Percentiles rank a stretch among this genome's conserved stretches.
These are phyloP conservation scores for Ogataea methylovora DNA, from an alignment of 805 yeast species.

Conservation along the genomic window DNA sequence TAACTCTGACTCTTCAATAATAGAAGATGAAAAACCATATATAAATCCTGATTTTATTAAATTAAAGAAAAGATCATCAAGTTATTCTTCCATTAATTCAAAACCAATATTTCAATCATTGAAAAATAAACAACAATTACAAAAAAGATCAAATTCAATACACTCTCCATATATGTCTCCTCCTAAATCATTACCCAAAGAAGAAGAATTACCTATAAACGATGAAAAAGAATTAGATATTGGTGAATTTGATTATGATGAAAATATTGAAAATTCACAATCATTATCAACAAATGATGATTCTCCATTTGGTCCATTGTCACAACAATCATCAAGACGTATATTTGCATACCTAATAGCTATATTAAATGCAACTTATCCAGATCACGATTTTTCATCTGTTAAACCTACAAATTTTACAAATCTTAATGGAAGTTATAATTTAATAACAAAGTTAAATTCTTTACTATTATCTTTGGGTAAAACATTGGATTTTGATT, in stretches of 20 bases:
- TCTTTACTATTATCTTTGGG: constrained; percentile 67
- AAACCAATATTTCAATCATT: constrained; percentile 7
- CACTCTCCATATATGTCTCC: constrained; percentile 18
- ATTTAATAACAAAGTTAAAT: constrained; percentile 61
- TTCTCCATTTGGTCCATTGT: constrained; percentile 89
- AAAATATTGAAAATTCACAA: background rate
- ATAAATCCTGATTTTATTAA: constrained; percentile 22
- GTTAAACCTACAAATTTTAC: constrained; percentile 73
- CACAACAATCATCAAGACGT: constrained; percentile 77
- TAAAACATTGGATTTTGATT: constrained; percentile 37
- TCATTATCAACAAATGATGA: constrained; percentile 2
- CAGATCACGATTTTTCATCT: constrained; percentile 90
- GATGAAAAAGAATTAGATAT: background rate
- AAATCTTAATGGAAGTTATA: constrained; percentile 42
- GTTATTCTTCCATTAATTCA: constrained; percentile 21
- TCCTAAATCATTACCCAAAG: constrained; percentile 16
- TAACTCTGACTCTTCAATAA: background rate
- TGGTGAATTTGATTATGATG: constrained; percentile 2
- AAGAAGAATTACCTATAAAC: background rate
- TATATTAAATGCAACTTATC: constrained; percentile 84
- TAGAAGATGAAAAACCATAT: constrained; percentile 5
- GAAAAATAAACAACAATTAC: constrained; percentile 3
- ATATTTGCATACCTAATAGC: constrained; percentile 88
- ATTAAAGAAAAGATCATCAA: constrained; percentile 24
- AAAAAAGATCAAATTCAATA: constrained; percentile 23